Evolutionary conservation across 805 yeast species (phyloP).

Genomic region (Metschnikowia lachancei): DNA sequence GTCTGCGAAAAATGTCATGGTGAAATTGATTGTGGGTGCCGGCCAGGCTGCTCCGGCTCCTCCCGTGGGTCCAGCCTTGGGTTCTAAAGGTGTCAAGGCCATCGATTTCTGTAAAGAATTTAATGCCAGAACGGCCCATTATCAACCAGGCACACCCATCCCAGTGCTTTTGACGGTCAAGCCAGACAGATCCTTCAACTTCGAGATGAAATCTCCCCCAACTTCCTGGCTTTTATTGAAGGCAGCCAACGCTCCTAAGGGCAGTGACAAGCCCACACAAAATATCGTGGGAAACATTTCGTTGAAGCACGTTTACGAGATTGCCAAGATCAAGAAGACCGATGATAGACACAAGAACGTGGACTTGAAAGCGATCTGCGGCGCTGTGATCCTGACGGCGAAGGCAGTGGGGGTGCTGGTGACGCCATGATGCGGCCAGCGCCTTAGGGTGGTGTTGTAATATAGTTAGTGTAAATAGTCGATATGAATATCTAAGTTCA

Average conservation of each 20-base stretch:
- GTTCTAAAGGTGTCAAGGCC: conserved; percentile 98
- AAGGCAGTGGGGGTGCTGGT: conserved; percentile 83
- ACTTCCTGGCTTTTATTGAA: conserved; percentile 81
- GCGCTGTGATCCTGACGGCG: conserved; percentile 86
- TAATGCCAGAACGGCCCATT: conserved; percentile 92
- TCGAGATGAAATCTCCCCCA: conserved; percentile 87
- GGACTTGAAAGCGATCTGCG: conserved; percentile 72
- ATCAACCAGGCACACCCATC: conserved; percentile 81
- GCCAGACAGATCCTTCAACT: conserved; percentile 88
- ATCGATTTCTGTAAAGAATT: conserved; percentile 98
- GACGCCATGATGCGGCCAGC: conserved; percentile 45
- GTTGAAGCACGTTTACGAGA: conserved; percentile 88
- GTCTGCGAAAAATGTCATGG: conserved; percentile 60
- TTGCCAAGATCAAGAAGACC: conserved; percentile 87
- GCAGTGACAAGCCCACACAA: conserved; percentile 63
- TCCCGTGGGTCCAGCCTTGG: conserved; percentile 98
- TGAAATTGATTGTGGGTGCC: conserved; percentile 91
- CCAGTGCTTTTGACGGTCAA: conserved; percentile 82
- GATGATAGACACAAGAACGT: conserved; percentile 74
- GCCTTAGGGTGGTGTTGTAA: conserved; percentile 8
- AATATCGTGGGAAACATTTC: conserved; percentile 61
- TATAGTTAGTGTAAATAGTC: conserved; percentile 16
- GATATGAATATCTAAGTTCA: background rate
- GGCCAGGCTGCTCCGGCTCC: conserved; percentile 99
- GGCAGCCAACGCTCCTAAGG: conserved; percentile 79